Evolutionary conservation across 208 protist species (phyloP), one percentile per base, ranked within the genome.

Genomic region (Leishmania turanica): DNA sequence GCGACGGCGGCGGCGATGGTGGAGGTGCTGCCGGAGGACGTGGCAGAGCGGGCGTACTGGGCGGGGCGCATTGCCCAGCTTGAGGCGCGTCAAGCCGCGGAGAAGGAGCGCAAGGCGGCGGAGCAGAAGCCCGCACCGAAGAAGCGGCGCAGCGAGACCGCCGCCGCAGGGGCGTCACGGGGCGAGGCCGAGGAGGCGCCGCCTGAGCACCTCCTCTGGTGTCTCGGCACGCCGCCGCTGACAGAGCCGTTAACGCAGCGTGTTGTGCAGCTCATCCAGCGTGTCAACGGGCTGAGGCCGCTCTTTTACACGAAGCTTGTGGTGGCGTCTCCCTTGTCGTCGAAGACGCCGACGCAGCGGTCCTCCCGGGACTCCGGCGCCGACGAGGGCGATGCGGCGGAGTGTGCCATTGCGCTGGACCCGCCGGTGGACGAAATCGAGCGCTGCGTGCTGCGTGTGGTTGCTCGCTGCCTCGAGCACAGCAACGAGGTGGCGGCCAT

Each of bases 281-380:
- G 79, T 7, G 82, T 91, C 31, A 96, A 92, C 51, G 96, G 94
- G 3, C 79, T 97, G 17, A 80, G 81, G 68, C 96, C 96, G 19
- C 89, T 98, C 51, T 98, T 98, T 81, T 81, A 94, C 47, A 82
- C 97, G 34, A 90, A 89, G 73, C 88, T 98, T 13, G 88, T 96
- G 19, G 69, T 73, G 45, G 69, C 42, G 27, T 73, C 69, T 34
- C 42, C 45, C 27, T 53, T 13, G 40, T 31, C 69, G 24, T 31
- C 45, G 42, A 11, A 47, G 45, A 24, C 19, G 24, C 56, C 4
- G 58, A 60, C 4, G 60, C 60, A 78, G 49, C 27, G 31, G 31
- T 27, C 31, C 31, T 40, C 31, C 62, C 47, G 40, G 56, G 34
- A 68, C 37, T 37, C 15, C 37, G 74, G 24, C 74, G 56, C 15